phyloP scores from a whole-genome alignment of 2,329 filamentous ascomycete species.

The Cyphellophora europaea region DNA sequence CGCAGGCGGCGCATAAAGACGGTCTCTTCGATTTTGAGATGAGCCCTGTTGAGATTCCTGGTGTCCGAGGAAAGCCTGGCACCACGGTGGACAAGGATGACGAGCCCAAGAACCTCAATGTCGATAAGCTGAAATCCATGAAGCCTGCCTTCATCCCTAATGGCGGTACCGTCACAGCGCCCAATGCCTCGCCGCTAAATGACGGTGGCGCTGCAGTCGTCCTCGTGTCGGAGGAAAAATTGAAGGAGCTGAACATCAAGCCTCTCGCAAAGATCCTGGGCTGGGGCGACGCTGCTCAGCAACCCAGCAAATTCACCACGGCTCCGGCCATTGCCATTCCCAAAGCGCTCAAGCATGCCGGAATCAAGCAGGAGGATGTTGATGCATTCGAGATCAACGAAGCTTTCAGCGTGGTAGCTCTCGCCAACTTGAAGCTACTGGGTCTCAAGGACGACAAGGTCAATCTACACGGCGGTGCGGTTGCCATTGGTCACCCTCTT shows the following conservation, averaged over 20 bases:
- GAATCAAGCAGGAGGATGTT: constrained; percentile 64
- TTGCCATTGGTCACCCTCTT: constrained; percentile 90
- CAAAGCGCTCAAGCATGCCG: constrained; percentile 93
- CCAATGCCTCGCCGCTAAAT: constrained; percentile 92
- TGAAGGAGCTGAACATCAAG: constrained; percentile 84
- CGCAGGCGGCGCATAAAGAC: constrained; percentile 71
- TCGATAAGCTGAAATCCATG: constrained; percentile 73
- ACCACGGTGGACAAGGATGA: constrained; percentile 77
- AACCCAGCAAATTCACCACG: constrained; percentile 91
- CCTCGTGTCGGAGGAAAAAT: constrained; percentile 84
- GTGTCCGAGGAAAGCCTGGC: constrained; percentile 80
- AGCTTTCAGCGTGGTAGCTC: constrained; percentile 91
- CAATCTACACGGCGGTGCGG: constrained; percentile 73
- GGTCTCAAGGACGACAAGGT: constrained; percentile 73
- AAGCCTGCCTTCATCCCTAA: constrained; percentile 73
- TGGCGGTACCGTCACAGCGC: constrained; percentile 78
- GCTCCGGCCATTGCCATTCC: constrained; percentile 89
- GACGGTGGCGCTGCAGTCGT: constrained; percentile 90
- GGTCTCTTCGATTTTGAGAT: constrained; percentile 83
- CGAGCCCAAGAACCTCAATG: constrained; percentile 85
- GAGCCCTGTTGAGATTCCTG: constrained; percentile 75
- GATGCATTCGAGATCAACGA: constrained; percentile 99
- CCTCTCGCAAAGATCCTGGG: constrained; percentile 94
- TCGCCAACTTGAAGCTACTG: constrained; percentile 93
- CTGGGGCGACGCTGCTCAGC: constrained; percentile 89